Percentiles rank a stretch among this genome's conserved stretches.
These are phyloP conservation scores for Lipomyces sp. DNA, from an alignment of 805 yeast species.

Conservation along the genomic window DNA sequence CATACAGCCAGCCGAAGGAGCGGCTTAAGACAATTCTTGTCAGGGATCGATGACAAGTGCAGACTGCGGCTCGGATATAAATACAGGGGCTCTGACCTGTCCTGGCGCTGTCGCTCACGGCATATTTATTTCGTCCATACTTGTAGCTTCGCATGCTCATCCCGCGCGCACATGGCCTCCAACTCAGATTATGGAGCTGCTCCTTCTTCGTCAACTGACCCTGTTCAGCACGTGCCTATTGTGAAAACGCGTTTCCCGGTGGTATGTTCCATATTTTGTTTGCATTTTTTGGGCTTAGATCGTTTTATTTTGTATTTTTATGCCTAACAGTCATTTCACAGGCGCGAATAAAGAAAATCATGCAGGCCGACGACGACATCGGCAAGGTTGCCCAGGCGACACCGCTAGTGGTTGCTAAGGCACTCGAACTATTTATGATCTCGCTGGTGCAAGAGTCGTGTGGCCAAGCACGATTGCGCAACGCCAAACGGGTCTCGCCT, in stretches of 20 bases:
- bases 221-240: slow-evolving; percentile 7
- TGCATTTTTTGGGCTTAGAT: not conserved
- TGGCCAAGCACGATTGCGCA: slow-evolving; percentile 67
- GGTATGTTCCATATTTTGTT: slow-evolving; percentile 28
- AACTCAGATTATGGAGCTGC: not conserved
- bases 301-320: too few relatives aligned
- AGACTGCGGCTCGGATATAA: too few relatives aligned
- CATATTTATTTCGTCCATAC: too few relatives aligned
- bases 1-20: too few relatives aligned
- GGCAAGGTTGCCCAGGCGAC: slow-evolving; percentile 99
- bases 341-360: slow-evolving; percentile 91
- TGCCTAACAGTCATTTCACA: slow-evolving; percentile 5
- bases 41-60: too few relatives aligned
- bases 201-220: not conserved
- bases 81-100: too few relatives aligned
- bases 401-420: slow-evolving; percentile 95
- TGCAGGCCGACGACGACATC: slow-evolving; percentile 97
- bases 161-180: too few relatives aligned
- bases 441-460: slow-evolving; percentile 82
- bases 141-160: too few relatives aligned
- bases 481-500: slow-evolving; percentile 77
- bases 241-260: slow-evolving; percentile 46
- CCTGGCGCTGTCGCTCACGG: too few relatives aligned
- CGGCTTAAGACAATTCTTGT: too few relatives aligned
- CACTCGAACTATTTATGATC: slow-evolving; percentile 87